Evolutionary conservation across 2,329 filamentous ascomycete species (phyloP).

Genomic region (Elsinoe perseae): DNA sequence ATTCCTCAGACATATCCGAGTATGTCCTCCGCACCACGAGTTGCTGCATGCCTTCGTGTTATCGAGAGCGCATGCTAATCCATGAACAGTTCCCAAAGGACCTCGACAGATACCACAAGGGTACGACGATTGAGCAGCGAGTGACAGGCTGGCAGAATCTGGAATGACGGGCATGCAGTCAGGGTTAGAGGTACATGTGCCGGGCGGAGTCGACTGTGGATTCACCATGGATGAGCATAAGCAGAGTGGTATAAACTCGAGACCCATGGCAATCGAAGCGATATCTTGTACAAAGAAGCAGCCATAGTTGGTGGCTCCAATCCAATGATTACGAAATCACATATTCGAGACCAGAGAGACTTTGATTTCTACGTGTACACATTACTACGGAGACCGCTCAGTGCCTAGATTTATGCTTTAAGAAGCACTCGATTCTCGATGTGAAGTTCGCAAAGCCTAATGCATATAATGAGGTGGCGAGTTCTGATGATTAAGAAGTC

Average conservation of each 20-base stretch:
- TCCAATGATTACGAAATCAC: background rate
- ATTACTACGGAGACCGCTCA: background rate
- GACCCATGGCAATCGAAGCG: no score
- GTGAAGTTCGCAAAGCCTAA: no score
- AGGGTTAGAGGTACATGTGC: background rate
- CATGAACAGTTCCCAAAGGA: slow-evolving; percentile 40
- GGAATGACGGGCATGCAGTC: no score
- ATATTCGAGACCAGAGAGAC: background rate
- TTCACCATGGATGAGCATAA: no score
- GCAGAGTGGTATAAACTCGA: no score
- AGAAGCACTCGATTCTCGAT: no score
- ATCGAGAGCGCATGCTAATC: background rate
- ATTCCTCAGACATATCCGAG: slow-evolving; percentile 89
- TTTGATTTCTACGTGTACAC: background rate
- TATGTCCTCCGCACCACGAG: slow-evolving; percentile 49
- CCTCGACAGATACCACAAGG: slow-evolving; percentile 38
- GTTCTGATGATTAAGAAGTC: no score
- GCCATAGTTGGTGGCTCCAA: background rate
- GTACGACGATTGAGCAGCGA: slow-evolving; percentile 38
- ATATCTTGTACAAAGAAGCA: background rate
- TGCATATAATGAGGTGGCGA: no score
- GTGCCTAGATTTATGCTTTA: no score
- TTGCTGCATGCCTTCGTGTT: background rate
- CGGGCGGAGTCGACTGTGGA: no score
- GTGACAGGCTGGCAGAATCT: background rate